These are phyloP conservation scores for Trichoderma semiorbis DNA, from an alignment of 2,329 filamentous ascomycete genomes.

Conservation along the genomic window DNA sequence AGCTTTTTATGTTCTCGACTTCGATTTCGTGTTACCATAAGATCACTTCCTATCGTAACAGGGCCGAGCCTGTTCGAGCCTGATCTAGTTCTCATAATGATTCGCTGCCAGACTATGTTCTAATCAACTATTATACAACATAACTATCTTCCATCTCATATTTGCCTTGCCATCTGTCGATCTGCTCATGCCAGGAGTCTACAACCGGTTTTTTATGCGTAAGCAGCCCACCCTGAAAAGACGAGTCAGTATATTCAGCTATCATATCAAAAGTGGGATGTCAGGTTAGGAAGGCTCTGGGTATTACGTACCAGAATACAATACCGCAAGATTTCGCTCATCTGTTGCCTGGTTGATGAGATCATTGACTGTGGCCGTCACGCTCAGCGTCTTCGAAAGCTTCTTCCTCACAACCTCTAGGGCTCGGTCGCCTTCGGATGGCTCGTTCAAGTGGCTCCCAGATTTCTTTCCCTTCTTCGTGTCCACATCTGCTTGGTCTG, in stretches of 20 bases:
- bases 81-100: no score
- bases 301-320: slow-evolving; percentile 69
- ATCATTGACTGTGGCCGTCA: slow-evolving; percentile 93
- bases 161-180: not conserved
- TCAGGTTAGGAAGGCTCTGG: not conserved
- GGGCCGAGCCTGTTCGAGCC: not conserved
- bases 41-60: not conserved
- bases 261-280: not conserved
- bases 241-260: not conserved
- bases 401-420: slow-evolving; percentile 95
- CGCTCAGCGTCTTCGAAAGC: slow-evolving; percentile 87
- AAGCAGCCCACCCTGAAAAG: slow-evolving; percentile 44
- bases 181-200: not conserved
- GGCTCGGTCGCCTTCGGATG: slow-evolving; percentile 80
- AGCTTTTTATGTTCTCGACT: not conserved
- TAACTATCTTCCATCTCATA: not conserved
- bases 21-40: not conserved
- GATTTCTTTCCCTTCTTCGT: slow-evolving; percentile 38
- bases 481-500: slow-evolving; percentile 40
- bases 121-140: not conserved
- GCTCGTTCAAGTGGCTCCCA: slow-evolving; percentile 48
- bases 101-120: not conserved
- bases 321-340: slow-evolving; percentile 82
- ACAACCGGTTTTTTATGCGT: slow-evolving; percentile 33
- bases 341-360: slow-evolving; percentile 94